Evolutionary conservation across 805 yeast genomes (phyloP).

Genomic region (Saturnispora ahearnii): DNA sequence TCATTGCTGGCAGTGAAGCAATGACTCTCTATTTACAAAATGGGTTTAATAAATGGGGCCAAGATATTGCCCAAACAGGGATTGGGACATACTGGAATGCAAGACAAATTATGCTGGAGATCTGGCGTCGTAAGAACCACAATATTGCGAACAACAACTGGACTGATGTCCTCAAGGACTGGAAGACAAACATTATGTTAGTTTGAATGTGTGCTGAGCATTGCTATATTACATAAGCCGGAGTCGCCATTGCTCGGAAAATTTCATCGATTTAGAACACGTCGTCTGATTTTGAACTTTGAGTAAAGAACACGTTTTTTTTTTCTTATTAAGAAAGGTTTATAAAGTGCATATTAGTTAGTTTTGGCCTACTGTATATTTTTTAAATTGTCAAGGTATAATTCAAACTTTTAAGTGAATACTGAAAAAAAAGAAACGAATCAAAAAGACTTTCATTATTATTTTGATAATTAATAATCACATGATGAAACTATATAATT

Average conservation of each 20-base stretch:
- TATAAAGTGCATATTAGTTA: background rate
- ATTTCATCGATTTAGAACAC: background rate
- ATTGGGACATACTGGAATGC: conserved; percentile 84
- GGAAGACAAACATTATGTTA: conserved; percentile 81
- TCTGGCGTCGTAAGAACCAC: conserved; percentile 65
- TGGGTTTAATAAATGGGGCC: conserved; percentile 68
- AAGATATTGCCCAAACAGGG: conserved; percentile 48
- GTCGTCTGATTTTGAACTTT: background rate
- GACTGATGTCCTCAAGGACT: conserved; percentile 70
- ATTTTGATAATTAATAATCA: background rate
- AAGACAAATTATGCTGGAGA: conserved; percentile 75
- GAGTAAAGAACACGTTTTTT: background rate
- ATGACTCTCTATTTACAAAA: conserved; percentile 46
- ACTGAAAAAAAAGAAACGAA: background rate
- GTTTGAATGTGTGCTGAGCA: background rate
- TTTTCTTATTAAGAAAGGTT: background rate
- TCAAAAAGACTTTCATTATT: background rate
- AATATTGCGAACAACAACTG: conserved; percentile 57
- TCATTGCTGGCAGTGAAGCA: conserved; percentile 79
- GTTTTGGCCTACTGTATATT: background rate
- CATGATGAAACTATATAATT: background rate
- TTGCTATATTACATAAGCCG: background rate
- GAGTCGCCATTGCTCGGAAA: background rate
- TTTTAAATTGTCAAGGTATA: background rate
- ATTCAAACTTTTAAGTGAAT: background rate